Evolutionary conservation across 345 rosid genomes (phyloP), one percentile per base, ranked within the genome.

Genomic region (Bruguiera sexangula): DNA sequence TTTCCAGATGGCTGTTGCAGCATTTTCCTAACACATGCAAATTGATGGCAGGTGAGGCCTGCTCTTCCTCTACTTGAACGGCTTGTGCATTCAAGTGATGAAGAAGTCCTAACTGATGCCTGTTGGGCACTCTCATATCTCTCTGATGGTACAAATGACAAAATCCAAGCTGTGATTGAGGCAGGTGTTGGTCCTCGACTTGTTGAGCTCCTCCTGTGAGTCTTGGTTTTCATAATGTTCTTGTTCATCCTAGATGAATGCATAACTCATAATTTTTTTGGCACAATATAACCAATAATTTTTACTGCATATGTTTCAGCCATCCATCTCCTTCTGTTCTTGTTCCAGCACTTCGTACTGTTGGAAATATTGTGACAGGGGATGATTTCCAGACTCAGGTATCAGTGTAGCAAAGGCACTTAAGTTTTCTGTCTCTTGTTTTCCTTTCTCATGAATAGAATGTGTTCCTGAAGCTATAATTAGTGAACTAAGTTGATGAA

Each of bases 71-170:
- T 71, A 22, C 71, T 76, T 39, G 72, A 61, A 22, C 75, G 72
- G 55, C 79, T 76, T 61, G 69, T 76, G 8, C 75, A 60, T 68
- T 71, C 75, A 31, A 66, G 71, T 66, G 79, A 76, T 61, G 75
- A 76, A 43, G 79, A 76, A 71, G 75, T 76, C 50, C 32, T 76
- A 18, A 66, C 75, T 16, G 75, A 76, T 70, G 75, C 79, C 16
- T 76, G 79, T 13, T 76, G 72, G 79, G 79, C 75, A 15, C 75
- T 71, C 37, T 76, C 79, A 2, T 76, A 76, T 76, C 79, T 76
- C 34, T 71, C 72, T 19, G 79, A 71, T 76, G 79, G 75, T 31
- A 76, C 75, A 66, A 62, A 76, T 62, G 79, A 76, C 53, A 71
- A 71, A 66, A 76, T 76, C 22, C 75, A 76, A 66, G 79, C 79